Percentiles rank a stretch among this genome's conserved stretches.
phyloP scores from a whole-genome alignment of 2,329 filamentous ascomycete species.

The Fusarium ramigenum region DNA sequence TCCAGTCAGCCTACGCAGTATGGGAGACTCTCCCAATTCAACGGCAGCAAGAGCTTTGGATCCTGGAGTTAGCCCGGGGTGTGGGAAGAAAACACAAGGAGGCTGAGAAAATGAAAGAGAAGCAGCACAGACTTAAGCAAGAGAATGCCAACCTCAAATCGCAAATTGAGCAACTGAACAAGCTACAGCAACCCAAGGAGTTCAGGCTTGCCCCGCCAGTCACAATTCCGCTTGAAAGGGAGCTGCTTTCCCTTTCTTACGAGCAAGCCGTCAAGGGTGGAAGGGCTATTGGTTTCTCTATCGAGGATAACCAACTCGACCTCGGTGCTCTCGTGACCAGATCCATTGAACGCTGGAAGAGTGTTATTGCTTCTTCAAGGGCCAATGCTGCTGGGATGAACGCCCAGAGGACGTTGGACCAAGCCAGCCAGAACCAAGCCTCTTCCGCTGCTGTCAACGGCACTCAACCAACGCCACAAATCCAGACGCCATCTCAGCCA shows the following conservation, averaged over 20 bases:
- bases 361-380: constrained; percentile 64
- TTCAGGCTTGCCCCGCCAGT: constrained; percentile 63
- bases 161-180: constrained; percentile 68
- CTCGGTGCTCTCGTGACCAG: constrained; percentile 60
- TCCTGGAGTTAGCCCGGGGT: constrained; percentile 68
- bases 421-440: constrained; percentile 39
- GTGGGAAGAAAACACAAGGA: constrained; percentile 67
- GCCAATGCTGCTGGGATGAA: constrained; percentile 56
- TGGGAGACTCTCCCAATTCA: constrained; percentile 74
- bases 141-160: constrained; percentile 65
- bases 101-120: constrained; percentile 59
- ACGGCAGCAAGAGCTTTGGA: constrained; percentile 68
- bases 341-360: constrained; percentile 71
- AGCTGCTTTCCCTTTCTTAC: constrained; percentile 57
- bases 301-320: constrained; percentile 63
- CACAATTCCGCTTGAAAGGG: constrained; percentile 61
- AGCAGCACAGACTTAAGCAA: constrained; percentile 62
- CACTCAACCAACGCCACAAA: constrained; percentile 30
- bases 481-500: constrained; percentile 30
- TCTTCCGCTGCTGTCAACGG: constrained; percentile 37
- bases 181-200: constrained; percentile 68
- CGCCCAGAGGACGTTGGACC: constrained; percentile 60
- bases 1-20: constrained; percentile 78
- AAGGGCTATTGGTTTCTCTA: constrained; percentile 55
- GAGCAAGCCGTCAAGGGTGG: constrained; percentile 56